Evolutionary conservation across 2,329 filamentous ascomycete genomes (phyloP).

Genomic region (Alternaria dauci): DNA sequence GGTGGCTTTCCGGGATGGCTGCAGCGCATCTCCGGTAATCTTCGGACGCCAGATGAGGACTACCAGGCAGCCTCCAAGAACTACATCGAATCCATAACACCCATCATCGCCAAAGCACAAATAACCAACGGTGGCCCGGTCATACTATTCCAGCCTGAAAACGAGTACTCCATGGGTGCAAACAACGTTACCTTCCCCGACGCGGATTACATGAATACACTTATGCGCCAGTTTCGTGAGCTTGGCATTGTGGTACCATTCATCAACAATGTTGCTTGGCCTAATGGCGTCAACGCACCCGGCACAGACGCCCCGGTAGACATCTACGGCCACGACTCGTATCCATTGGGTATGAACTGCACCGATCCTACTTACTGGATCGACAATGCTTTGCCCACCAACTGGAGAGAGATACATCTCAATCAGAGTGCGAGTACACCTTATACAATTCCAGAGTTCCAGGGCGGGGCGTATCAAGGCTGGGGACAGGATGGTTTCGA

Average conservation of each 20-base stretch:
- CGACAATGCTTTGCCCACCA: conserved; percentile 60
- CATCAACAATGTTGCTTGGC: conserved; percentile 73
- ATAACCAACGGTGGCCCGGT: conserved; percentile 82
- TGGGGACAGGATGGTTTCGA: conserved; percentile 76
- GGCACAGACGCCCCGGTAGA: conserved; percentile 65
- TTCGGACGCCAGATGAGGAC: conserved; percentile 68
- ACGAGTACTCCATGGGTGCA: conserved; percentile 71
- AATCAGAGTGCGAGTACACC: conserved; percentile 69
- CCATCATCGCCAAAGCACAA: conserved; percentile 75
- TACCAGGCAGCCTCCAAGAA: conserved; percentile 72
- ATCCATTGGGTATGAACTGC: conserved; percentile 68
- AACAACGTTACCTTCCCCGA: conserved; percentile 66
- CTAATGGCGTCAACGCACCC: conserved; percentile 68
- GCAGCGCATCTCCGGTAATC: conserved; percentile 66
- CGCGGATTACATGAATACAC: conserved; percentile 71
- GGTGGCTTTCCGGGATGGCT: conserved; percentile 84
- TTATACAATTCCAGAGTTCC: conserved; percentile 68
- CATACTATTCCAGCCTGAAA: conserved; percentile 79
- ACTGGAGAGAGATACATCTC: conserved; percentile 62
- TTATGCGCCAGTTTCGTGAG: conserved; percentile 71
- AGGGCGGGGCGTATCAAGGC: conserved; percentile 74
- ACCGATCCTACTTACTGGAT: conserved; percentile 69
- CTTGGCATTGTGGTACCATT: conserved; percentile 76
- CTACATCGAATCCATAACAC: conserved; percentile 61
- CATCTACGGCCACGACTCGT: conserved; percentile 71